Base-by-base conservation (phyloP, 2,329 filamentous ascomycete genomes). In the Rugonectria rugulosa region DNA sequence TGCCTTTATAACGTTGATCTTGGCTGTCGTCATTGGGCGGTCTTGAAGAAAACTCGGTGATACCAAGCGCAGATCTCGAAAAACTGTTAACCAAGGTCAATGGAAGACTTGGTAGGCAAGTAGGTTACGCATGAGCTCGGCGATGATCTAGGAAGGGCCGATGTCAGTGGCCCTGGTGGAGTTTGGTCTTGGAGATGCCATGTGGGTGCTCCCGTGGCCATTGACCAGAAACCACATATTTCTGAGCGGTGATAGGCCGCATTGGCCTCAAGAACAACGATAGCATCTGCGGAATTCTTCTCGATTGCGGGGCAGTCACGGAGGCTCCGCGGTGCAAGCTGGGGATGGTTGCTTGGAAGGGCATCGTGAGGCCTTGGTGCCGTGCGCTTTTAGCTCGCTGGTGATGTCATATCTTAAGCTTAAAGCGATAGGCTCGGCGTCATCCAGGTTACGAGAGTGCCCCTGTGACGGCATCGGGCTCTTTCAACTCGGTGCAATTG, bases 21-120 rank as follows among this genome's bases (percentile, higher is more conserved):
- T 67, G 66, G 66, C 64, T 67, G 63, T 67, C 66, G 63, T 68
- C 66, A 68, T 68, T 62, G 63, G 59, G 56, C 59, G 26, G 20
- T 54, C 50, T 60, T 23, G 47, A 20, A 37, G 47, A 31, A 21
- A 44, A 38, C 46, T 43, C 36, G 38, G 47, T 36, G 51, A 15
- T 34, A 43, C 42, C 37, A 55, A 44, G 43, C 24, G 56, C 55
- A 53, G 60, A 64, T 60, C 55, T 42, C 40, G 23, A 49, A 42
- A 21, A 24, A 14, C 31, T 54, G 50, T 14, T 12, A 48, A 27
- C 42, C 37, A 44, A 24, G 38, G n/a, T 36, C 32, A 38, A 31
- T 26, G 27, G 38, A 14, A 26, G 32, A 38, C 34, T 36, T 45
- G 40, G 32, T 32, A 37, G 27, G n/a, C n/a, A n/a, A n/a, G n/a